A percentile compares a stretch with the other conserved stretches of the same genome.
Evolutionary conservation across 129 eudicot species (phyloP).

Genomic region (Rutidosis leptorrhynchoides): DNA sequence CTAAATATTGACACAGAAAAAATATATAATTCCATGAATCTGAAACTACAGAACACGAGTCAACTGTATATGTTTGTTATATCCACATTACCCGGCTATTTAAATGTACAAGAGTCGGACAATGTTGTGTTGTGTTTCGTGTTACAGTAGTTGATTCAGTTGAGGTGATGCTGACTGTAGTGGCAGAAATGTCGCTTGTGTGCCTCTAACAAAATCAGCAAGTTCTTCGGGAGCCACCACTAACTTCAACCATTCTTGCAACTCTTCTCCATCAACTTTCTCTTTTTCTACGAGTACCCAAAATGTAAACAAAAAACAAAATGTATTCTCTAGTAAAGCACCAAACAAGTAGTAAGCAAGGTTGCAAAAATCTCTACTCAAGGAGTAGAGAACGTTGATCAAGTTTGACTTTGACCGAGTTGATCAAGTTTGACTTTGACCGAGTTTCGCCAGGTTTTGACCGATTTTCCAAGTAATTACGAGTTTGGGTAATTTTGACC

Average conservation of each 20-base stretch:
- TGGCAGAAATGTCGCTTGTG: slow-evolving; percentile 52
- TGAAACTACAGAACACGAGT: slow-evolving; percentile 21
- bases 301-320: not conserved
- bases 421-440: too few relatives aligned
- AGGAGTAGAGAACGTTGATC: too few relatives aligned
- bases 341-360: slow-evolving; percentile 7
- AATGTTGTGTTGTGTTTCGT: slow-evolving; percentile 4
- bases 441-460: too few relatives aligned
- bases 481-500: too few relatives aligned
- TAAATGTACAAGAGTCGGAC: slow-evolving; percentile 30
- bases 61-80: slow-evolving; percentile 26
- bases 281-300: slow-evolving; percentile 51
- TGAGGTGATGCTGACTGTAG: slow-evolving; percentile 50
- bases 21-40: slow-evolving; percentile 24
- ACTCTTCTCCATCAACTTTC: slow-evolving; percentile 86
- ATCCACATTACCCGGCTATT: slow-evolving; percentile 22
- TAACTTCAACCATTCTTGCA: slow-evolving; percentile 80
- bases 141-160: slow-evolving; percentile 37
- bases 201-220: slow-evolving; percentile 56
- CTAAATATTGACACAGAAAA: slow-evolving; percentile 16
- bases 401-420: too few relatives aligned
- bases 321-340: not conserved
- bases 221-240: slow-evolving; percentile 93
- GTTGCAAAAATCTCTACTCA: too few relatives aligned
- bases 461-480: too few relatives aligned